Base-by-base conservation (phyloP, 768 basidiomycete species). In the Rhodosporidiobolus sp. region DNA sequence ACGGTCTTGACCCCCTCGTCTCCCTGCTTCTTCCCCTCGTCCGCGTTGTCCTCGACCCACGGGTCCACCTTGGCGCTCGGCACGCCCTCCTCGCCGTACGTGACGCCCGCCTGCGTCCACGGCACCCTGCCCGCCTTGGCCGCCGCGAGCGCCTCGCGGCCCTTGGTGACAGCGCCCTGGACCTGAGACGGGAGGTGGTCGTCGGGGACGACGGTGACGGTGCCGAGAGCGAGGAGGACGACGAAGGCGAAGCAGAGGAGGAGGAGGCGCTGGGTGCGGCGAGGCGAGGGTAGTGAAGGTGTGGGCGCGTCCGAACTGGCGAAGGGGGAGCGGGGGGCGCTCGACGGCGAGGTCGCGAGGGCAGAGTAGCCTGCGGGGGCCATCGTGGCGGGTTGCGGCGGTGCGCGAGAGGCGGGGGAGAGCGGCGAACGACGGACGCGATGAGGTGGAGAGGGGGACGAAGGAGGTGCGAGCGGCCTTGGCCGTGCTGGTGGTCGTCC, bases 161-260 rank as follows among this genome's bases (percentile, higher is more conserved):
- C 65, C 6, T 17, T 16, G n/a, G 30, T n/a, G 26, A 71, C 59
- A 0, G 64, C 70, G 2, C 28, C 0, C 19, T 55, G 55, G 12
- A 63, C 67, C 26, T 14, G 22, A 20, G 54, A 1, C 1, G 63
- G 69, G 26, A 60, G 52, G 26, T 28, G 20, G 11, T 62, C 59
- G 8, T 65, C 58, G 19, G 69, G 69, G 14, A 66, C 64, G 52
- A 66, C 53, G n/a, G 49, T 45, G 26, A 48, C 14, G 19, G 46
- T n/a, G n/a, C n/a, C n/a, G n/a, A n/a, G n/a, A n/a, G n/a, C 28
- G 52, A 43, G 28, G 12, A 54, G 2, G 12, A 50, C 3, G 26
- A 49, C 28, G 43, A 45, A 7, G 17, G 8, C 26, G 26, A 14
- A 26, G 52, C 26, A 17, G 19, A 53, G 16, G 52, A 64, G 10